Evolutionary conservation across 176 grass and related monocot species (phyloP).

Genomic region (Triticum monococcum): DNA sequence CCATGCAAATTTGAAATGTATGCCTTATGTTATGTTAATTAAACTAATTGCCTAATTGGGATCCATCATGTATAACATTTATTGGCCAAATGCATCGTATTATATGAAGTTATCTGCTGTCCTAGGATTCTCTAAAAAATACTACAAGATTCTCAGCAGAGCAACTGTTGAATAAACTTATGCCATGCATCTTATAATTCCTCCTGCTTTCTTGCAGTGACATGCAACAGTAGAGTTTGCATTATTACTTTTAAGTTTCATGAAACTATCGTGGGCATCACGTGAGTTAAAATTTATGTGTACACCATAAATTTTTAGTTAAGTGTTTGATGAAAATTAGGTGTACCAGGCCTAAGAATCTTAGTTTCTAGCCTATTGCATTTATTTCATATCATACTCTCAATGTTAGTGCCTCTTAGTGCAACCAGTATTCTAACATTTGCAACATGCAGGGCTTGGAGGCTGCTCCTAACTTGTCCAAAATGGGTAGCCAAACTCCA

Average conservation of each 20-base stretch:
- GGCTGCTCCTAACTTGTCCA: slow-evolving; percentile 5
- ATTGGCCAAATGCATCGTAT: neutral
- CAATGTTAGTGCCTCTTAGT: no score
- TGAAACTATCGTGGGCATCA: no score
- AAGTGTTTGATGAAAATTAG: no score
- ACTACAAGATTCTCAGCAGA: neutral
- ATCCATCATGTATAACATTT: neutral
- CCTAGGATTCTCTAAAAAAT: neutral
- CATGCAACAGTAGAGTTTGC: neutral
- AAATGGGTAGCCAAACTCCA: slow-evolving; percentile 11
- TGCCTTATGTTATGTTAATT: neutral
- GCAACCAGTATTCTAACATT: neutral
- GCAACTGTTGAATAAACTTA: neutral
- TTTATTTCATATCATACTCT: no score
- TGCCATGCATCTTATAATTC: neutral
- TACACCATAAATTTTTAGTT: no score
- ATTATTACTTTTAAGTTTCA: slow-evolving; percentile 1
- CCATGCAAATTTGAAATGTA: neutral
- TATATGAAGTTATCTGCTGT: neutral
- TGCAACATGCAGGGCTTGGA: neutral
- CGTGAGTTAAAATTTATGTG: no score
- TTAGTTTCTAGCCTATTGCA: no score
- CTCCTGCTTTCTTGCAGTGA: neutral
- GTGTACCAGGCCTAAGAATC: no score
- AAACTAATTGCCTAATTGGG: neutral